Conservation (phyloP, 1,139 yeast genomes). For the Entelexis paramagnoliae region DNA sequence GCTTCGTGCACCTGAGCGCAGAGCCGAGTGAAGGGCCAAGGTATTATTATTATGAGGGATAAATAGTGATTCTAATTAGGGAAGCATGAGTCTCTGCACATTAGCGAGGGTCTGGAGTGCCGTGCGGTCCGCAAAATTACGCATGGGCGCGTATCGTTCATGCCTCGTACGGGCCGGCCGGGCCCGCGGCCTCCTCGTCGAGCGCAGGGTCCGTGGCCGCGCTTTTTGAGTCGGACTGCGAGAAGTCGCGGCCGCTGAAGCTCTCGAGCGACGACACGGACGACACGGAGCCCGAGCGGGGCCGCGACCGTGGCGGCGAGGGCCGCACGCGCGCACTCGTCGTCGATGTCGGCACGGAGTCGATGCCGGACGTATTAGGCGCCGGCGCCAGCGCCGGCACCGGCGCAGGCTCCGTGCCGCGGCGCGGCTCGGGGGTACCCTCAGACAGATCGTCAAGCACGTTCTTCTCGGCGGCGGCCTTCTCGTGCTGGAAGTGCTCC, state of each 20-base stretch:
- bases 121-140: not conserved
- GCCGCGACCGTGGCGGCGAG: not conserved
- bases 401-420: not conserved
- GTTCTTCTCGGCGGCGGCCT: not conserved
- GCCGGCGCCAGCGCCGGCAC: not conserved
- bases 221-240: not conserved
- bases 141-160: not conserved
- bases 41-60: too few relatives aligned
- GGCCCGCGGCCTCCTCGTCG: not conserved
- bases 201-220: not conserved
- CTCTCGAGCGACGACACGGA: not conserved
- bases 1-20: too few relatives aligned
- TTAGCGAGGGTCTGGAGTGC: too few relatives aligned
- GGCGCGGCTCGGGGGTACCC: not conserved
- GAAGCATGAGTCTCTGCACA: too few relatives aligned
- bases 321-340: too few relatives aligned
- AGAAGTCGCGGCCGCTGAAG: not conserved
- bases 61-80: too few relatives aligned
- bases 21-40: too few relatives aligned
- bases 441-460: not conserved
- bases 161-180: not conserved
- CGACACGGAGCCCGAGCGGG: not conserved
- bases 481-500: not conserved
- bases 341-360: too few relatives aligned
- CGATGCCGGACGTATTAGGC: not conserved